Base-by-base conservation (phyloP, 257 asterid genomes). In the Gardenia jasminoides region DNA sequence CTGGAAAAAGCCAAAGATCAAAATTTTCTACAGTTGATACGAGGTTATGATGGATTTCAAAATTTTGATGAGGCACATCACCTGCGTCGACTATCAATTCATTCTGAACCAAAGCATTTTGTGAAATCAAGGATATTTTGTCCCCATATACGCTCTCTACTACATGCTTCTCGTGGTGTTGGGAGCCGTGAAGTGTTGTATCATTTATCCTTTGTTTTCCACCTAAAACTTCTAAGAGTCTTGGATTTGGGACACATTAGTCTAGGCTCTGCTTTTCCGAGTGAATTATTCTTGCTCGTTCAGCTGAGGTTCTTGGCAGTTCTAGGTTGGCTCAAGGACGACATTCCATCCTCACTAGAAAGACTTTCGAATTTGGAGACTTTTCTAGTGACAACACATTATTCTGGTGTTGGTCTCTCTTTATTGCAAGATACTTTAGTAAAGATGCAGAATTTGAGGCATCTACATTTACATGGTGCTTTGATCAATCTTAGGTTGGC, bases 131-230 rank as follows among this genome's bases (percentile, higher is more conserved):
- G 10, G 6, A 11, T 33, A 15, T 67, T 33, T 67, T 31, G 46
- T 67, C 71, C 47, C 16, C 5, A 1, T 16, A 1, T 67, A 33
- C n/a, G 46, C 10, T 67, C 71, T 33, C 71, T 67, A 3, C 13
- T 67, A 1, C 7, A 31, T 46, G 33, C 19, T 16, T 6, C 71
- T 33, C 24, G 5, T 22, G 9, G 1, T 16, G 71, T 4, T 30
- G 3, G 15, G 3, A 3, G 1, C 0, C 2, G 19, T 6, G 4
- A 0, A 5, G 0, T 0, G 15, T 0, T 0, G 0, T 17, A 1
- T n/a, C 8, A 6, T 31, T 6, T 67, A 0, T 31, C 46, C 1
- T 36, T 36, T 16, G 0, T 36, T 67, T 36, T 67, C 7, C 46
- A 13, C n/a, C 3, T 36, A 28, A 67, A 67, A 20, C 72, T 67